These are phyloP conservation scores for Clavariopsis aquatica DNA, from an alignment of 495 filamentous ascomycete species.

Conservation along the genomic window DNA sequence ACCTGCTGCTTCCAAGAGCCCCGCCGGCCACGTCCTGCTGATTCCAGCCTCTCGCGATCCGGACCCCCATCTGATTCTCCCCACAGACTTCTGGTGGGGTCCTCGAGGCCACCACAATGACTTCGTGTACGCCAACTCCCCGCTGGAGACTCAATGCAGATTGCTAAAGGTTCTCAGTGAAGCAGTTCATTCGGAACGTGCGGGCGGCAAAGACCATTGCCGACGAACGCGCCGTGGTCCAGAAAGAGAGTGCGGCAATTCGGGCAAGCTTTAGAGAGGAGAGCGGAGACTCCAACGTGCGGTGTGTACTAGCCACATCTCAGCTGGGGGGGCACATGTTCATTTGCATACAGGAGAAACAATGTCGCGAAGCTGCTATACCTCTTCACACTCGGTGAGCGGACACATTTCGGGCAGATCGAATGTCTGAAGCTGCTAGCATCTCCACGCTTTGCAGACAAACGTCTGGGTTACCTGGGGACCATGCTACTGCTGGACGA, in stretches of 20 bases:
- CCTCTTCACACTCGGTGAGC: conserved; percentile 96
- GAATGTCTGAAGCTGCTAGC: conserved; percentile 97
- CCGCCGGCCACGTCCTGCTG: background rate
- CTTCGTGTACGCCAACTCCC: conserved; percentile 59
- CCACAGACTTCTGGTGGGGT: conserved; percentile 27
- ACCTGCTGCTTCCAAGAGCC: background rate
- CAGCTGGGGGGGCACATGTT: conserved; percentile 12
- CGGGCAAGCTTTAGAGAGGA: conserved; percentile 96
- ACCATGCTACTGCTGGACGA: conserved; percentile 96
- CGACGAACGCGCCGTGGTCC: conserved; percentile 95
- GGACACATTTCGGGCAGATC: conserved; percentile 98
- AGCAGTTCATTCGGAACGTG: conserved; percentile 99
- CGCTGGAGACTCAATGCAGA: conserved; percentile 1
- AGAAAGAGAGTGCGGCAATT: conserved; percentile 98
- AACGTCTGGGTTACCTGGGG: conserved; percentile 91
- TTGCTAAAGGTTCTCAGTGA: conserved; percentile 60
- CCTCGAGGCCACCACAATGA: conserved; percentile 57
- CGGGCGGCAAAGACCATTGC: conserved; percentile 97
- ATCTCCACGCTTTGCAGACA: conserved; percentile 96
- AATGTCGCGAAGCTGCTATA: conserved; percentile 98
- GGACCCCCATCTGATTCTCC: conserved; percentile 13
- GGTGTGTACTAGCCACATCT: conserved; percentile 55
- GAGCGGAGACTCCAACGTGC: conserved; percentile 83
- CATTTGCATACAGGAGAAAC: conserved; percentile 68
- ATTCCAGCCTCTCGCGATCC: background rate